Evolutionary conservation across 73 alveolate genomes (phyloP).

Genomic region (Paramecium sonneborni): DNA sequence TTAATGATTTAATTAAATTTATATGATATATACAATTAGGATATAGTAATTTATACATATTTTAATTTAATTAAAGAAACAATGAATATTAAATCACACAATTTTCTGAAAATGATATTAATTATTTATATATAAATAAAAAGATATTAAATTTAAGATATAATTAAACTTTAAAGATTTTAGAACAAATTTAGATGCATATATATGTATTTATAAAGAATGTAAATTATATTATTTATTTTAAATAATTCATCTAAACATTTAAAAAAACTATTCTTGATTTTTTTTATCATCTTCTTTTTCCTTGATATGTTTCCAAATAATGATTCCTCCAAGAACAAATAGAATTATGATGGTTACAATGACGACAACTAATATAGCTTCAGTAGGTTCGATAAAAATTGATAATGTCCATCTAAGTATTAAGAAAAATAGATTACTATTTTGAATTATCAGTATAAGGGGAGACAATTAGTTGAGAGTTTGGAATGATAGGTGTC

Average conservation of each 20-base stretch:
- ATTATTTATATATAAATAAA: no score
- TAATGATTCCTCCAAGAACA: constrained; percentile 57
- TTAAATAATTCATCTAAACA: constrained; percentile 60
- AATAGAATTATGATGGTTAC: constrained; percentile 55
- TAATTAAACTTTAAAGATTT: neutral
- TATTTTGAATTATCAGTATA: neutral
- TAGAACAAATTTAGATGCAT: neutral
- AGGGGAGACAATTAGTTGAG: constrained; percentile 64
- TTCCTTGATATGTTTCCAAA: constrained; percentile 60
- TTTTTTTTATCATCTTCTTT: constrained; percentile 58
- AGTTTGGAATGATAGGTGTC: constrained; percentile 71
- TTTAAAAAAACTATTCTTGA: constrained; percentile 46
- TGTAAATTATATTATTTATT: neutral
- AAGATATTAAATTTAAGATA: no score
- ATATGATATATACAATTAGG: no score
- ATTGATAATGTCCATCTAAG: constrained; percentile 62
- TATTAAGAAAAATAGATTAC: neutral
- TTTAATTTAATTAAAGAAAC: no score
- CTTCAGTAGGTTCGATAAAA: constrained; percentile 63
- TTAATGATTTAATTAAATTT: no score
- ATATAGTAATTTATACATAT: no score
- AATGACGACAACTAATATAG: constrained; percentile 55
- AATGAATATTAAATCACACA: no score
- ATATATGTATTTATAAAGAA: no score
- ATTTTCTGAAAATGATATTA: no score